Evolutionary conservation across 176 grass and related monocot genomes (phyloP), one percentile per base, ranked within the genome.

Genomic region (Rhipidocladum racemiflorum): DNA sequence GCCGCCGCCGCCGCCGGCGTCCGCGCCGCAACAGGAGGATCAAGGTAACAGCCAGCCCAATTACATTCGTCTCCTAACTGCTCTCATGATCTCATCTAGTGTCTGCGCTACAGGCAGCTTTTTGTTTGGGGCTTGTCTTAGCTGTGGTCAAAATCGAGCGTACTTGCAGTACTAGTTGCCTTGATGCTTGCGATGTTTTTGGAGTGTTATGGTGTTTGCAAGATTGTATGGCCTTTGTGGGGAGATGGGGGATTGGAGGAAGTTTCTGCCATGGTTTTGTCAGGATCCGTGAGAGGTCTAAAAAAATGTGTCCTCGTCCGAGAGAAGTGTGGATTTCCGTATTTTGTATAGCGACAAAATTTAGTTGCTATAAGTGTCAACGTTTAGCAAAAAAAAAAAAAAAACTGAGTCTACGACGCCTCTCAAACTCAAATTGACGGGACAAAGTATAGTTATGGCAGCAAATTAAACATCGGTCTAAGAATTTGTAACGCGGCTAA

Each of bases 191-290:
- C 69, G 40, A 61, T 20, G 15, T 62, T 48, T 86, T 86, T 72
- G 88, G 78, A 85, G 53, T 71, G 39, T 65, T 43, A 61, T 27
- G 28, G 48, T 78, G 46, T 57, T 74, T 1, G 24, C 17, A 56
- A 83, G 67, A 62, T 64, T 34, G 44, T 49, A 24, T 6, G 28
- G 32, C 14, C 23, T 29, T 6, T 54, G 25, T 20, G 17, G 49
- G 45, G 43, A 36, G 70, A 61, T 35, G 15, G 11, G 35, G 17
- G 68, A n/a, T n/a, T n/a, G n/a, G 32, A 3, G 4, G 45, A 42
- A 73, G 29, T 73, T 81, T 78, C 82, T 39, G 29, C 21, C 39
- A 54, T 82, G 6, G 23, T 77, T 71, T 89, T 76, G 87, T 89
- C 82, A 35, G 62, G 63, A 81, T 76, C 80, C 54, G 23, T 4